These are phyloP conservation scores for Helminthosporium solani DNA, from an alignment of 2,329 filamentous ascomycete species.

Conservation along the genomic window DNA sequence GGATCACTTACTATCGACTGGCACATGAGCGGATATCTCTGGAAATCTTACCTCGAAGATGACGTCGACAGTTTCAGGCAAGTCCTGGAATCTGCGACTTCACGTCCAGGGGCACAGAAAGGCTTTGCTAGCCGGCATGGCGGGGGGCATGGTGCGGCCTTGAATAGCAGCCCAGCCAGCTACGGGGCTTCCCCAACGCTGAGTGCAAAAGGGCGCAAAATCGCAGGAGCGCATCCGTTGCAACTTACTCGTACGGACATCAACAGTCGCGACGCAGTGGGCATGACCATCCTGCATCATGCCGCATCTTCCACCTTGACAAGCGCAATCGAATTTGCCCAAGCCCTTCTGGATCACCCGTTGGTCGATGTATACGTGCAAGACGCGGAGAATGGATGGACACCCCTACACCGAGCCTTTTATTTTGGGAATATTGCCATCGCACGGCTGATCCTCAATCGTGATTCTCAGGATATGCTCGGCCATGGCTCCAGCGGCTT, in stretches of 20 bases:
- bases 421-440: constrained; percentile 88
- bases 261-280: constrained; percentile 79
- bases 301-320: constrained; percentile 73
- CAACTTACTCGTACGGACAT: constrained; percentile 65
- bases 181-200: constrained; percentile 49
- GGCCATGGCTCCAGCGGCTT: constrained; percentile 61
- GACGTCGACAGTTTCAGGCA: constrained; percentile 94
- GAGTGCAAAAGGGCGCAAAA: constrained; percentile 38
- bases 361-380: constrained; percentile 82
- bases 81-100: constrained; percentile 72
- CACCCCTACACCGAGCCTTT: constrained; percentile 83
- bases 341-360: constrained; percentile 77
- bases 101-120: constrained; percentile 58
- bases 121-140: constrained; percentile 39
- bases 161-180: constrained; percentile 50
- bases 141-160: constrained; percentile 28
- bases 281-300: constrained; percentile 81
- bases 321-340: constrained; percentile 71
- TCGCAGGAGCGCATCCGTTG: constrained; percentile 28
- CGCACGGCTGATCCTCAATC: constrained; percentile 76
- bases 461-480: constrained; percentile 68
- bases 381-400: constrained; percentile 94
- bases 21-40: constrained; percentile 94
- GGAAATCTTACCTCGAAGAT: constrained; percentile 96
- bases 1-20: constrained; percentile 42